A percentile compares a stretch with the other conserved stretches of the same genome.
phyloP scores from a whole-genome alignment of 2,329 filamentous ascomycete genomes.

The Aspergillus sp. region DNA sequence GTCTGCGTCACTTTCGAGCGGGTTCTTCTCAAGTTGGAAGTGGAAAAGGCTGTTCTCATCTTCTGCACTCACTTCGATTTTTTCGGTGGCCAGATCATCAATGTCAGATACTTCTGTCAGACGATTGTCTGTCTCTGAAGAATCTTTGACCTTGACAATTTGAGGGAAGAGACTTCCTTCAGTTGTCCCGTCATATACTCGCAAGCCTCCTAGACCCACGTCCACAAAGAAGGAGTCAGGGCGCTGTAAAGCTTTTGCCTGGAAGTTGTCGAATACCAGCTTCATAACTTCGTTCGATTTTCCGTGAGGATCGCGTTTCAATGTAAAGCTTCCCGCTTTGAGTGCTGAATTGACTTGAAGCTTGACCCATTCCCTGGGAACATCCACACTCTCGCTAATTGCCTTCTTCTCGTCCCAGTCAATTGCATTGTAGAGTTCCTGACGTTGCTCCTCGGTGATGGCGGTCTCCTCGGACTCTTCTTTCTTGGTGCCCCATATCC shows the following conservation, averaged over 20 bases:
- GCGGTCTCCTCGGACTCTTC: constrained; percentile 71
- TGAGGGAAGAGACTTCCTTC: constrained; percentile 86
- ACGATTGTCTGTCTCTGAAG: constrained; percentile 51
- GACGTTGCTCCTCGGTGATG: constrained; percentile 92
- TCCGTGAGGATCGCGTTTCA: constrained; percentile 80
- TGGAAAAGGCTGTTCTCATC: constrained; percentile 80
- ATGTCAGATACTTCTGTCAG: constrained; percentile 22
- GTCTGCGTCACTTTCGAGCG: constrained; percentile 86
- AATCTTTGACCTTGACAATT: constrained; percentile 93
- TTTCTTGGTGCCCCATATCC: constrained; percentile 82
- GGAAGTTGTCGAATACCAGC: constrained; percentile 91
- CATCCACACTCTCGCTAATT: constrained; percentile 79
- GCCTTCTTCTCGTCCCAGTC: constrained; percentile 97
- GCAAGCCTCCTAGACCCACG: constrained; percentile 83
- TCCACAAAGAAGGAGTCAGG: constrained; percentile 88
- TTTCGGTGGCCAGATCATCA: constrained; percentile 34
- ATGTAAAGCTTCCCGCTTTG: constrained; percentile 92
- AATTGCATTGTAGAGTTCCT: constrained; percentile 95
- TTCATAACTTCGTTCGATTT: constrained; percentile 76
- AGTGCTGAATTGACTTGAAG: constrained; percentile 88
- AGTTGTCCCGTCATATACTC: constrained; percentile 94
- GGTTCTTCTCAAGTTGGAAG: constrained; percentile 89
- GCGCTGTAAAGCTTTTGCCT: constrained; percentile 80
- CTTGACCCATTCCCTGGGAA: constrained; percentile 87
- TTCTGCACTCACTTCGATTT: constrained; percentile 38